Conservation (phyloP, 306 rosid species). For the Prosopis cineraria region DNA sequence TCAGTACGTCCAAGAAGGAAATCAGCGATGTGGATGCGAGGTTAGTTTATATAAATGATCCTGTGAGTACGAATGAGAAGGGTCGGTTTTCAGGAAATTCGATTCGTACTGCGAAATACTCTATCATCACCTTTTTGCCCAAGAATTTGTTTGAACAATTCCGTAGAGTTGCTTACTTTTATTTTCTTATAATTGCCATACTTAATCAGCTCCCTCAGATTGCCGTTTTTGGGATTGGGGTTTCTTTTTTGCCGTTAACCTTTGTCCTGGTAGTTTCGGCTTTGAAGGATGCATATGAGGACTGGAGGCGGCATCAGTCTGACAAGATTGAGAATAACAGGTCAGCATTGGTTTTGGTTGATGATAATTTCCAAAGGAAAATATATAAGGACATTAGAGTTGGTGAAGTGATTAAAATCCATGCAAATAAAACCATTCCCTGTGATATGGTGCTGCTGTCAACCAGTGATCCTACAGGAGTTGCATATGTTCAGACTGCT, state of each 20-base stretch:
- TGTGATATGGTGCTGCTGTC: constrained; percentile 96
- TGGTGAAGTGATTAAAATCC: constrained; percentile 73
- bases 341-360: constrained; percentile 61
- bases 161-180: constrained; percentile 90
- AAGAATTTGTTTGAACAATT: constrained; percentile 90
- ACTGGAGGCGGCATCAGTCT: constrained; percentile 82
- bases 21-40: constrained; percentile 82
- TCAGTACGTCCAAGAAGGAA: constrained; percentile 76
- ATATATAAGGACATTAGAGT: constrained; percentile 73
- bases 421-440: constrained; percentile 77
- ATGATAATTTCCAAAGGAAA: constrained; percentile 47
- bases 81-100: constrained; percentile 65
- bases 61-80: constrained; percentile 64
- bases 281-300: constrained; percentile 86
- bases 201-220: constrained; percentile 97
- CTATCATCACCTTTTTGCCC: constrained; percentile 74
- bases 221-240: constrained; percentile 86
- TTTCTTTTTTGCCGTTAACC: constrained; percentile 80
- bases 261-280: constrained; percentile 83
- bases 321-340: constrained; percentile 86
- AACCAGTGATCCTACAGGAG: constrained; percentile 91
- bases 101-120: constrained; percentile 64
- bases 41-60: constrained; percentile 59
- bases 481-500: constrained; percentile 87
- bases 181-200: constrained; percentile 82